These are phyloP conservation scores for Linderina pennispora DNA, from an alignment of 192 early-diverging fungal genomes.

Conservation along the genomic window DNA sequence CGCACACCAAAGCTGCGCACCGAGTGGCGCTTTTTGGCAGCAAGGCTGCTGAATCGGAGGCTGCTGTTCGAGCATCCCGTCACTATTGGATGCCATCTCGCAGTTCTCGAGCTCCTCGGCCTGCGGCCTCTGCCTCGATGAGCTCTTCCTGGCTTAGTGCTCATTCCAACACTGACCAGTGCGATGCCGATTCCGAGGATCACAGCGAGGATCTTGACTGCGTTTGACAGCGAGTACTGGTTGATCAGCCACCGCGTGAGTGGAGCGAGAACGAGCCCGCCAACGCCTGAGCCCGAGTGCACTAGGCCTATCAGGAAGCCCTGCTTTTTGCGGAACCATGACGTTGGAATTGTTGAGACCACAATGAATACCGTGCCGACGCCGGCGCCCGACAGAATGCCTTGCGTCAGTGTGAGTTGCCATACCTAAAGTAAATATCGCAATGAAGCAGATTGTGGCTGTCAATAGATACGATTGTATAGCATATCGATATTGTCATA, in stretches of 20 bases:
- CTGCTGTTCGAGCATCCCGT: too few species aligned
- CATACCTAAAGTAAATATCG: constrained; percentile 31
- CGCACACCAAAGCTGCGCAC: constrained; percentile 48
- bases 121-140: too few species aligned
- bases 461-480: too few species aligned
- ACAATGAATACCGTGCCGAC: constrained; percentile 45
- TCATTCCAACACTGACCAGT: constrained; percentile 40
- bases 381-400: constrained; percentile 33
- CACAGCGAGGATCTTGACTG: constrained; percentile 38
- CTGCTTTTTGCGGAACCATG: constrained; percentile 48
- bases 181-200: constrained; percentile 27
- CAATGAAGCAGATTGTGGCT: too few species aligned
- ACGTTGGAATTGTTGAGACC: constrained; percentile 44
- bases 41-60: constrained; percentile 21
- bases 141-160: constrained; percentile 45
- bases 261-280: constrained; percentile 40
- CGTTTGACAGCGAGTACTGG: constrained; percentile 23
- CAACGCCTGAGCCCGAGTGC: constrained; percentile 44
- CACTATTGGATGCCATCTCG: too few species aligned
- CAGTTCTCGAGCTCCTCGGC: too few species aligned
- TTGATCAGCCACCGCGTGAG: constrained; percentile 42
- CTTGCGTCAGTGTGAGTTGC: constrained; percentile 42
- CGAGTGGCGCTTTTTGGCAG: constrained; percentile 49
- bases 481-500: too few species aligned
- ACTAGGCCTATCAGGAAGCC: constrained; percentile 45